phyloP scores from a whole-genome alignment of 2,329 filamentous ascomycete genomes.

The Scedosporium apiospermum region DNA sequence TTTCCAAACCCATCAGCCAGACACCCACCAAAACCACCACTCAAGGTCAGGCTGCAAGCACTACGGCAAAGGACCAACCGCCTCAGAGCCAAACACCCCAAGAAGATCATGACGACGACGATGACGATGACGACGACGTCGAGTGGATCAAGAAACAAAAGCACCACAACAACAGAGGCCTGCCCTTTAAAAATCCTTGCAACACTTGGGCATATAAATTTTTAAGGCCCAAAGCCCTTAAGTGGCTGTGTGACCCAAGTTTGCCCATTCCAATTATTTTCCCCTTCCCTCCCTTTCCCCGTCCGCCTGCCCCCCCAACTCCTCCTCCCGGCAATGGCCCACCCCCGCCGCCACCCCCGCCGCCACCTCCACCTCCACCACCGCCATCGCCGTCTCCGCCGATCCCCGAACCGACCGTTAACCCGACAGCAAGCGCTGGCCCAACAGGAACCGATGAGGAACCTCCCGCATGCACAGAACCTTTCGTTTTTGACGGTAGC shows the following conservation, averaged over 20 bases:
- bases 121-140: background rate
- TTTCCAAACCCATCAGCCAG: too few relatives aligned
- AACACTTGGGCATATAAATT: background rate
- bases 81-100: background rate
- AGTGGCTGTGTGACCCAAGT: background rate
- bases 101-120: background rate
- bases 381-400: background rate
- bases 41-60: too few relatives aligned
- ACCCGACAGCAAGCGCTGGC: background rate
- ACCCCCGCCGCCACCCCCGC: background rate
- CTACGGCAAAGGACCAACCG: background rate
- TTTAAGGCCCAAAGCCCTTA: background rate
- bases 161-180: background rate
- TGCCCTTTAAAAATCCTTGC: background rate
- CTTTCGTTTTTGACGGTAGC: slow-evolving; percentile 1
- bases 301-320: background rate
- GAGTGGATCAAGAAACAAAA: background rate
- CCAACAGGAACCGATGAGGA: background rate
- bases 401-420: background rate
- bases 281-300: background rate
- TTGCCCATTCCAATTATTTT: background rate
- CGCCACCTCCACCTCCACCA: background rate
- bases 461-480: background rate
- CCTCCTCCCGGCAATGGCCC: background rate
- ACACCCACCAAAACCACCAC: background rate